phyloP scores from a whole-genome alignment of 352 stramenopile species.

The Pythium rhizo-oryzae region DNA sequence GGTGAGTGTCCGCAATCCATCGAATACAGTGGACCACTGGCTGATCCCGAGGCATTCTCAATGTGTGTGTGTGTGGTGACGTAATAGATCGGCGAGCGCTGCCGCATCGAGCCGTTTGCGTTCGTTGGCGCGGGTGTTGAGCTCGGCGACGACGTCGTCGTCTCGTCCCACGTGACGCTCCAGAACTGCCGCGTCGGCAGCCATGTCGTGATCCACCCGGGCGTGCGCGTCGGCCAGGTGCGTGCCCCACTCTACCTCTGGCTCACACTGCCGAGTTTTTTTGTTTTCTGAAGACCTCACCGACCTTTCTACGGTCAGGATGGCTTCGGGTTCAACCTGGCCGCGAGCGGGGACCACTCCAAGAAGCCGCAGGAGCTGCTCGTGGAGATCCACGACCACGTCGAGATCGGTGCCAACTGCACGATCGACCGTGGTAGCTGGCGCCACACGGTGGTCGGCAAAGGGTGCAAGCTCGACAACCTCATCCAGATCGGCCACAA shows the following conservation, averaged over 20 bases:
- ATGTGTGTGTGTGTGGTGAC: too few species aligned
- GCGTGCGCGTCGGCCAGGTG: slow-evolving; percentile 70
- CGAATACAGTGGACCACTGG: too few species aligned
- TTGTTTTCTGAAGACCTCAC: too few species aligned
- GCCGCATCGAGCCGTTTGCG: slow-evolving; percentile 57
- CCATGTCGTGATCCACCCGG: slow-evolving; percentile 72
- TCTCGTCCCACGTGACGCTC: slow-evolving; percentile 63
- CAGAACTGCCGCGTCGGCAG: slow-evolving; percentile 69
- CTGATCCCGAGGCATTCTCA: too few species aligned
- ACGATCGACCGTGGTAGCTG: slow-evolving; percentile 86
- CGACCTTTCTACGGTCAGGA: too few species aligned
- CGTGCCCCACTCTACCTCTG: not conserved
- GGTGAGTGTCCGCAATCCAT: too few species aligned
- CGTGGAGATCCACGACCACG: slow-evolving; percentile 79
- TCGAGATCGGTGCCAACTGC: slow-evolving; percentile 85
- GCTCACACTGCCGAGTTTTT: not conserved
- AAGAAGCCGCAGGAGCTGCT: slow-evolving; percentile 85
- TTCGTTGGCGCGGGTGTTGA: slow-evolving; percentile 60
- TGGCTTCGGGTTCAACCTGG: slow-evolving; percentile 83
- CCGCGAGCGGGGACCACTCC: slow-evolving; percentile 50
- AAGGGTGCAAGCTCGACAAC: slow-evolving; percentile 85
- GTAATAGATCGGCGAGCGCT: slow-evolving; percentile 68
- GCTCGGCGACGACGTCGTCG: slow-evolving; percentile 50
- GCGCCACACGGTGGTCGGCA: slow-evolving; percentile 76
- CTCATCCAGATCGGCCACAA: slow-evolving; percentile 90